Percentiles rank a stretch among this genome's conserved stretches.
Evolutionary conservation across 2,329 filamentous ascomycete species (phyloP).

Genomic region (Coccinonectria pachysandricola): DNA sequence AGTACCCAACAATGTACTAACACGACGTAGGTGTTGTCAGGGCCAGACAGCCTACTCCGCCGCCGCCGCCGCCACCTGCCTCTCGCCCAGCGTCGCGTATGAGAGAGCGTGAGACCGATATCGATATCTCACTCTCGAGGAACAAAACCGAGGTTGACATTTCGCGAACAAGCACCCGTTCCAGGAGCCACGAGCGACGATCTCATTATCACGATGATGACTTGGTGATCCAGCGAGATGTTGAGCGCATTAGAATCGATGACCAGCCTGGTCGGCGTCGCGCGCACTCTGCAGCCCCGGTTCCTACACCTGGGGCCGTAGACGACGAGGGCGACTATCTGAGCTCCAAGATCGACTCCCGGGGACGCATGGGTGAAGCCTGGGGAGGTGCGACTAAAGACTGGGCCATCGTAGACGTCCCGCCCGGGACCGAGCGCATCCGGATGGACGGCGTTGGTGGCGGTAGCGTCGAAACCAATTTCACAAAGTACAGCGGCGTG

Average conservation of each 20-base stretch:
- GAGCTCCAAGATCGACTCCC: conserved; percentile 42
- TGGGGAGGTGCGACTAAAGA: conserved; percentile 63
- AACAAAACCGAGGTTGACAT: conserved; percentile 50
- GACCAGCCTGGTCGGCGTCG: conserved; percentile 36
- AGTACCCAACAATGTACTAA: too few species aligned
- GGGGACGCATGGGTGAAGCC: conserved; percentile 62
- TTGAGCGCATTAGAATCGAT: conserved; percentile 35
- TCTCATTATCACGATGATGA: conserved; percentile 50
- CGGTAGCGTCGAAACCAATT: conserved; percentile 64
- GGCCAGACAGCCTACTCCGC: conserved; percentile 33
- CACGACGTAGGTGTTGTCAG: conserved; percentile 32
- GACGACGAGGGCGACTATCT: conserved; percentile 57
- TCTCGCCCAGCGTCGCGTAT: conserved; percentile 35
- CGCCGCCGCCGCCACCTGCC: conserved; percentile 35
- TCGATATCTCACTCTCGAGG: conserved; percentile 48
- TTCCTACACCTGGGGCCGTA: conserved; percentile 21
- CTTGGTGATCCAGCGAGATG: conserved; percentile 50
- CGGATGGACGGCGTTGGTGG: conserved; percentile 71
- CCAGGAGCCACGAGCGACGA: conserved; percentile 29
- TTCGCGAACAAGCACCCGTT: conserved; percentile 27
- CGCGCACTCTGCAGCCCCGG: conserved; percentile 40
- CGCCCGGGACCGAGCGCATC: conserved; percentile 73
- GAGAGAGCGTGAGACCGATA: conserved; percentile 46
- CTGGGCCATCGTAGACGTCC: conserved; percentile 77
- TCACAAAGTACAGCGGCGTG: conserved; percentile 71